These are phyloP conservation scores for Pleurotus tuoliensis DNA, from an alignment of 768 basidiomycete genomes.

Conservation along the genomic window DNA sequence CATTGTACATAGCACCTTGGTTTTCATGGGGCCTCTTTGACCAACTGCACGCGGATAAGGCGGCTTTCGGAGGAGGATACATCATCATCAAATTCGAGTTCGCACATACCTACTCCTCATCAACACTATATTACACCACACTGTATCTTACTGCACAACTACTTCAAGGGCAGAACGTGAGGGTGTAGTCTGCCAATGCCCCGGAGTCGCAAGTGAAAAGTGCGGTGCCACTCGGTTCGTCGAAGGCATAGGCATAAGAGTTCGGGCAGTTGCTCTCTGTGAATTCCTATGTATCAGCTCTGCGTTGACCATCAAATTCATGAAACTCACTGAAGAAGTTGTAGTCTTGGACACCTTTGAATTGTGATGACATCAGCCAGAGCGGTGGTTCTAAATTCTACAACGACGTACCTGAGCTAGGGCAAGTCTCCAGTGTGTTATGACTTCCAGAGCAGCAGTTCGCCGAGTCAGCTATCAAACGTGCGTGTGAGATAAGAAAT, in stretches of 20 bases:
- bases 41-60: too few relatives aligned
- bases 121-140: too few relatives aligned
- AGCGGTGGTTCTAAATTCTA: slow-evolving; percentile 1
- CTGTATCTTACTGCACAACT: too few relatives aligned
- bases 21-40: too few relatives aligned
- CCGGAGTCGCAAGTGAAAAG: slow-evolving; percentile 36
- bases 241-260: slow-evolving; percentile 41
- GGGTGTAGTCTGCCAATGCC: slow-evolving; percentile 26
- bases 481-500: too few relatives aligned
- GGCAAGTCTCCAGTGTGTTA: slow-evolving; percentile 31
- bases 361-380: neutral
- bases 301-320: neutral
- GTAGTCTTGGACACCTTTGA: slow-evolving; percentile 20
- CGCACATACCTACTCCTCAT: too few relatives aligned
- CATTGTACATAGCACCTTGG: too few relatives aligned
- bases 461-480: slow-evolving; percentile 15
- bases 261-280: slow-evolving; percentile 26
- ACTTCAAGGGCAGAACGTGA: slow-evolving; percentile 31
- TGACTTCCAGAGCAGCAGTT: slow-evolving; percentile 33
- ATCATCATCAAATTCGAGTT: too few relatives aligned
- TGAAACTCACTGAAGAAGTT: slow-evolving; percentile 18
- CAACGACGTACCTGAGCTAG: slow-evolving; percentile 21
- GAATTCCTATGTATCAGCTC: neutral
- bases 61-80: too few relatives aligned
- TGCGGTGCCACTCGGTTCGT: slow-evolving; percentile 41